Base-by-base conservation (phyloP, 2,329 filamentous ascomycete genomes). In the Microcyclosporella mali region DNA sequence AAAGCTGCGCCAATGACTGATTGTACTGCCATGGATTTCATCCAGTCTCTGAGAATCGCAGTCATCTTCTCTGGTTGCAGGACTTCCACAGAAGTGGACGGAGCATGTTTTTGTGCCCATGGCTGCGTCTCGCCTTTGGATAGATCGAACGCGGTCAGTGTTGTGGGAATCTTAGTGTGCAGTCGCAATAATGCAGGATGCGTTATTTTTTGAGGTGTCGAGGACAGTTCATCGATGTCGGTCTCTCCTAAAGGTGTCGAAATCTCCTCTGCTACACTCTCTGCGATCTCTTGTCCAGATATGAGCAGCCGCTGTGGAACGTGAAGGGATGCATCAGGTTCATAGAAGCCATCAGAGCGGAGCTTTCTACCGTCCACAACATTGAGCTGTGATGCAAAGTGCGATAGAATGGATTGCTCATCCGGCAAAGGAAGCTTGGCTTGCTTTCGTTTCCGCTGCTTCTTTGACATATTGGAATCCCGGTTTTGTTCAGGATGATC, bases 41-140 rank as follows among this genome's bases (percentile, higher is more conserved):
- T 70, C 92, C 92, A 98, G 46, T 90, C 79, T 44, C 81, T 82
- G 17, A 98, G 67, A 7, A 90, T 68, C 1, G 71, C 58, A 1
- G 80, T 79, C 61, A 95, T 87, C 33, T 71, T 75, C 2, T 84
- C 83, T 12, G 70, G 63, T 57, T 95, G 89, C 9, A 98, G 70
- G 1, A 97, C 81, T 45, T 90, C 80, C 3, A 70, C 70, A 2
- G 87, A 81, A 28, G 67, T 70, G 18, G 64, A 66, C 0, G 92
- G 92, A 0, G 85, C 79, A 65, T 97, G 95, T 58, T 97, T 95
- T 31, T 90, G 82, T 2, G 73, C 64, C 92, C 92, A 98, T 7
- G 79, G 66, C 19, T 75, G 66, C 2, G 70, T 72, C 58, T 97
- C 90, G 54, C 85, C 94, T 37, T 74, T 75, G 7, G 82, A 85